Evolutionary conservation across 371 early-diverging fungal species (phyloP).

Genomic region (Synchytrium microbalum): DNA sequence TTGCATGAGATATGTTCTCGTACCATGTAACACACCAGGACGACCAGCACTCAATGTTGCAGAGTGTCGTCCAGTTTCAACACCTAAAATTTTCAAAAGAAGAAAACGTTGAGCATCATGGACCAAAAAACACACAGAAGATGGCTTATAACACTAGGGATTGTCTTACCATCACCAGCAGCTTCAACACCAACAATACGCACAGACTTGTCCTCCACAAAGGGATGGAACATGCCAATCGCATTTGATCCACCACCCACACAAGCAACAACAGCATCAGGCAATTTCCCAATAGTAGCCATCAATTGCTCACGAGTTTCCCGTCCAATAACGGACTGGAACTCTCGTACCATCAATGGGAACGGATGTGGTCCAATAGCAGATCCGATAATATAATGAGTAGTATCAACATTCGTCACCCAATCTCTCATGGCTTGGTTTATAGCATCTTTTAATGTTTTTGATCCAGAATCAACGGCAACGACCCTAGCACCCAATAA

Average conservation of each 20-base stretch:
- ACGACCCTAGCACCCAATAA: constrained; percentile 90
- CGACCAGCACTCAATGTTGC: constrained; percentile 82
- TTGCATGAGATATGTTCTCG: constrained; percentile 87
- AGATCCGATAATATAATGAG: constrained; percentile 94
- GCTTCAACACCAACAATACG: constrained; percentile 90
- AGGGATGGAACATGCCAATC: constrained; percentile 95
- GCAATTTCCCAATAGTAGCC: constrained; percentile 71
- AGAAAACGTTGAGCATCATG: constrained; percentile 2
- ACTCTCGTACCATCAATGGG: constrained; percentile 91
- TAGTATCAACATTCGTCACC: constrained; percentile 88
- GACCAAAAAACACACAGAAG: neutral
- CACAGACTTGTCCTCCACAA: constrained; percentile 72
- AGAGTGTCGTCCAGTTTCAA: constrained; percentile 77
- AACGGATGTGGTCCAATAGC: constrained; percentile 95
- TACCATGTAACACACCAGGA: constrained; percentile 93
- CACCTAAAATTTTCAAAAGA: constrained; percentile 4
- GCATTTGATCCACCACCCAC: constrained; percentile 95
- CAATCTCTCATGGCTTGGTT: constrained; percentile 98
- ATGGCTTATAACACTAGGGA: neutral
- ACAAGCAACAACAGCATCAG: constrained; percentile 90
- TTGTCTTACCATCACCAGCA: constrained; percentile 62
- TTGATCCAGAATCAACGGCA: constrained; percentile 67
- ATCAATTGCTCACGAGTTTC: constrained; percentile 81
- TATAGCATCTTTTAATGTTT: constrained; percentile 94
- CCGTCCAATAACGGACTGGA: constrained; percentile 81